Conservation (phyloP, 257 asterid species). For the Nicotiana benthamiana region DNA sequence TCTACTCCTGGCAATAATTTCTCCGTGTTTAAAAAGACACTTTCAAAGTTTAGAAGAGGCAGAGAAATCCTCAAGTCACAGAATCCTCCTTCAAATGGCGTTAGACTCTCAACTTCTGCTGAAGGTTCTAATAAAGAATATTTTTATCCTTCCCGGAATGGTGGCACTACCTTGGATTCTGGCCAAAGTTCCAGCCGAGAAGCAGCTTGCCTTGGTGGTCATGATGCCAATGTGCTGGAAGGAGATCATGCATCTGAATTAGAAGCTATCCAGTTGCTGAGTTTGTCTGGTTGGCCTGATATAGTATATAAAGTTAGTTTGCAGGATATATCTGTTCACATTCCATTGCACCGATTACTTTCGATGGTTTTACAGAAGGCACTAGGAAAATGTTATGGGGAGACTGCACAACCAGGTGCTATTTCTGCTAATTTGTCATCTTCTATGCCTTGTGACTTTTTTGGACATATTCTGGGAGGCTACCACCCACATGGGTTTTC, state of each 20-base stretch:
- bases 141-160: constrained; percentile 22
- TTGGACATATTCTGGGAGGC: constrained; percentile 72
- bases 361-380: constrained; percentile 71
- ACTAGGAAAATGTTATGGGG: constrained; percentile 66
- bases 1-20: constrained; percentile 53
- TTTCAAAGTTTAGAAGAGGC: constrained; percentile 65
- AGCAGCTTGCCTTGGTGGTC: constrained; percentile 25
- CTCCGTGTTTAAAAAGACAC: constrained; percentile 57
- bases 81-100: constrained; percentile 19
- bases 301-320: constrained; percentile 77
- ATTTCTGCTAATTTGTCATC: constrained; percentile 26
- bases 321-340: constrained; percentile 81
- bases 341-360: constrained; percentile 82
- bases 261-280: constrained; percentile 63
- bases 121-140: constrained; percentile 11
- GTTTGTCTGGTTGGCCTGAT: constrained; percentile 81
- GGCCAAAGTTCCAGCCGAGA: constrained; percentile 36
- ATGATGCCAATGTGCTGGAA: constrained; percentile 44
- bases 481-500: constrained; percentile 89
- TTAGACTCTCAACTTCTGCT: neutral
- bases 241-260: constrained; percentile 55
- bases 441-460: constrained; percentile 40
- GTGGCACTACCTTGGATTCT: constrained; percentile 31
- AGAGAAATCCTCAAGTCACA: constrained; percentile 42
- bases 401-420: constrained; percentile 11